A percentile compares a stretch with the other conserved stretches of the same genome.
Conservation (phyloP, 1,139 yeast species). For the Debaryomyces coudertii region DNA sequence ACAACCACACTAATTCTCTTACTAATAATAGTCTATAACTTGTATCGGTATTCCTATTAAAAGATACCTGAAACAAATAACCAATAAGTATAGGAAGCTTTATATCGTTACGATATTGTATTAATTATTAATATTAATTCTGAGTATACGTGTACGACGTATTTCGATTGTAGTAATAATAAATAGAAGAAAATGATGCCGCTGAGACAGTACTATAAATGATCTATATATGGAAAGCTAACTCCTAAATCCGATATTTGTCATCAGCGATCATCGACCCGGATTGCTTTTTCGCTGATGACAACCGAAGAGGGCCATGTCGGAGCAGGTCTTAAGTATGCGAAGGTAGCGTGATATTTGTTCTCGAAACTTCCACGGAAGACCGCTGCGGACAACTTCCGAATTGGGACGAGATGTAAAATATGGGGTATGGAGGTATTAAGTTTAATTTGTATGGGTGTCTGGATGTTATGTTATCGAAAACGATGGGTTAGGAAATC, state of each 20-base stretch:
- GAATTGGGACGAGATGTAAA: neutral
- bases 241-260: constrained; percentile 4
- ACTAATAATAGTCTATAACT: neutral
- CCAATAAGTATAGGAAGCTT: neutral
- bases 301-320: constrained; percentile 2
- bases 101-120: neutral
- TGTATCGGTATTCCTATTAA: neutral
- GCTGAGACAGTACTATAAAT: neutral
- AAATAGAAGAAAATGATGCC: constrained; percentile 1
- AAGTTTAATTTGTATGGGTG: neutral
- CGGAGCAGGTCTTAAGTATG: constrained; percentile 1
- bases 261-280: constrained; percentile 3
- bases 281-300: constrained; percentile 1
- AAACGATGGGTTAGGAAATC: too few relatives aligned
- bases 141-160: neutral
- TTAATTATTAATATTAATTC: neutral
- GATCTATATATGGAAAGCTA: constrained; percentile 3
- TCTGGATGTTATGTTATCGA: neutral
- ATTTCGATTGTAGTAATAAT: neutral
- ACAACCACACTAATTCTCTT: constrained; percentile 3
- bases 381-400: neutral
- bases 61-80: neutral
- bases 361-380: constrained; percentile 1
- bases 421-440: neutral
- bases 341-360: constrained; percentile 1